Base-by-base conservation (phyloP, 306 rosid genomes). In the Fragaria vesca region DNA sequence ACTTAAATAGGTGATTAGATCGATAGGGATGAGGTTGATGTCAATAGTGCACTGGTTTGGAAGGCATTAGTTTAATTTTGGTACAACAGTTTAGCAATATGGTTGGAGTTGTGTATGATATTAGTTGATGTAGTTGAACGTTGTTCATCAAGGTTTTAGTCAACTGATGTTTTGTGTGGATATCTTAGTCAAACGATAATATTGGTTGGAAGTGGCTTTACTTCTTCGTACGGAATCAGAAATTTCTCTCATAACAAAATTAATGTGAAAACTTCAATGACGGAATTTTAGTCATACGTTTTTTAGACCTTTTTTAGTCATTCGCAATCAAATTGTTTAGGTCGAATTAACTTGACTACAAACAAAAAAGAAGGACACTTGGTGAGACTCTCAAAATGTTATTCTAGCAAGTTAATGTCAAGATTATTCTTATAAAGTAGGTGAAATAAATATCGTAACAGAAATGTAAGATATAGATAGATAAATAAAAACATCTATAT, bases 111-210 rank as follows among this genome's bases (percentile, higher is more conserved):
- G 30, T 66, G 71, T 66, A 9, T 38, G 48, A 66, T 38, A 18
- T 2, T 66, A 30, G 71, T 66, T 66, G 71, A 66, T 66, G 71
- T 38, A 18, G 71, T 38, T 66, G 71, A 38, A 66, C 48, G 71
- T 66, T 38, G 71, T 66, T 66, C 12, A 8, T 16, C 55, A 32
- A 16, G 43, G 11, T 15, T 50, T 13, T 10, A 32, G 69, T 63
- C 69, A 63, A 63, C 69, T 32, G 43, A 63, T 63, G 69, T 32
- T 63, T 63, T 32, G 38, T 30, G 62, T n/a, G 67, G 38, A 30
- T 30, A 34, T 0, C 21, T 6, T 34, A 32, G 69, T 65, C 69
- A 15, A 65, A 65, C 0, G 40, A 13, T 32, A 16, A 65, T 65
- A 34, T 30, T 62, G 67, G 38, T 26, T 61, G 67, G 38, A 30